These are phyloP conservation scores for Xylaria sp. DNA, from an alignment of 2,329 filamentous ascomycete species.

Conservation along the genomic window DNA sequence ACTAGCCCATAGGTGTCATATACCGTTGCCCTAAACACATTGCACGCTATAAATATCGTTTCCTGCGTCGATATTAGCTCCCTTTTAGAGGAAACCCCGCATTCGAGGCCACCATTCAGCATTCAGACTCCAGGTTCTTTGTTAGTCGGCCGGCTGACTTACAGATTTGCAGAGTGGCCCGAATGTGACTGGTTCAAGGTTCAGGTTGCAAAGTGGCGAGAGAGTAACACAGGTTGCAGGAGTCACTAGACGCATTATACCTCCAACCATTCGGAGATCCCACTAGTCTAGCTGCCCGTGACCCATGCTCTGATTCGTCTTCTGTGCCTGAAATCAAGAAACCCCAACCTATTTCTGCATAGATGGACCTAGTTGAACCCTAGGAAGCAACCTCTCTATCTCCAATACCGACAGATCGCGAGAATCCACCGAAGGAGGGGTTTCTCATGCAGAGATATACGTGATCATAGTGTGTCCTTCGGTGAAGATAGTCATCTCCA, in stretches of 20 bases:
- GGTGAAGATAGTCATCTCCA: slow-evolving; percentile 21
- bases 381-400: slow-evolving; percentile 23
- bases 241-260: not conserved
- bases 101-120: slow-evolving; percentile 1
- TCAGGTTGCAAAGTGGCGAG: not conserved
- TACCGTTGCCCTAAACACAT: not conserved
- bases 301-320: slow-evolving; percentile 12
- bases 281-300: not conserved
- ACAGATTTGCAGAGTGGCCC: slow-evolving; percentile 8
- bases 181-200: slow-evolving; percentile 11
- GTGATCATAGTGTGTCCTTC: slow-evolving; percentile 22
- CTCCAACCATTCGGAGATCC: not conserved
- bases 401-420: slow-evolving; percentile 43
- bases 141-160: not conserved
- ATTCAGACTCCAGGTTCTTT: not conserved
- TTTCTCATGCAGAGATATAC: slow-evolving; percentile 4
- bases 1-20: not conserved
- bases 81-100: slow-evolving; percentile 24
- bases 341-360: slow-evolving; percentile 8
- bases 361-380: not conserved
- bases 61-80: not conserved
- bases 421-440: slow-evolving; percentile 46
- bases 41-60: not conserved
- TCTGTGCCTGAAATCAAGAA: not conserved
- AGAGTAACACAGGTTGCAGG: slow-evolving; percentile 4